phyloP scores from a whole-genome alignment of 2,329 filamentous ascomycete genomes.

The Aspergillus tanneri region DNA sequence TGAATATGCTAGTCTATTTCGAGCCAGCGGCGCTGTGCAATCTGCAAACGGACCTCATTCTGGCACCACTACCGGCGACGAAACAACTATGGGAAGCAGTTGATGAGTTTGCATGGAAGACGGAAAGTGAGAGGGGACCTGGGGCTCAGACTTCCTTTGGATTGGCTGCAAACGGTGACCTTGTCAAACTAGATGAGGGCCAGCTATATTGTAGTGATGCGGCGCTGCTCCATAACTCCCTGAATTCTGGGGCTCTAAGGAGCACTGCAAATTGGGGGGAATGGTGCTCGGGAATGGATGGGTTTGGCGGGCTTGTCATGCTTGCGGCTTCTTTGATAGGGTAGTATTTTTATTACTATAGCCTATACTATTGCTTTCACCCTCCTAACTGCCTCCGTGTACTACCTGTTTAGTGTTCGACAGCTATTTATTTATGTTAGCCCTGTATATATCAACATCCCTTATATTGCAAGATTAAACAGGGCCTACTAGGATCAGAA shows the following conservation, averaged over 20 bases:
- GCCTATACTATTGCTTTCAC: no score
- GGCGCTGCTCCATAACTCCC: no score
- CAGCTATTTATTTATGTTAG: no score
- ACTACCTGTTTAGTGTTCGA: no score
- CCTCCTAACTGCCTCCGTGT: no score
- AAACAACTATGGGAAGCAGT: slow-evolving; percentile 48
- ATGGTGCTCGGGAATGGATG: slow-evolving; percentile 50
- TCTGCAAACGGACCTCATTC: slow-evolving; percentile 34
- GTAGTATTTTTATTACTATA: not conserved
- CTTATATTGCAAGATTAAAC: no score
- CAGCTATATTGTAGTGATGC: slow-evolving; percentile 4
- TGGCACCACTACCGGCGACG: slow-evolving; percentile 46
- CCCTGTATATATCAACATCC: no score
- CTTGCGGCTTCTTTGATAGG: slow-evolving; percentile 41
- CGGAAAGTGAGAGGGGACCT: slow-evolving; percentile 29
- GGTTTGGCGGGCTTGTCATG: slow-evolving; percentile 47
- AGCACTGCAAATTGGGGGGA: slow-evolving; percentile 40
- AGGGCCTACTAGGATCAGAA: no score
- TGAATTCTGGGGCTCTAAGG: no score
- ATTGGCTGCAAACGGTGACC: not conserved
- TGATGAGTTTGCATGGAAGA: slow-evolving; percentile 37
- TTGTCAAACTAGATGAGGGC: not conserved
- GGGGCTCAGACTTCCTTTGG: not conserved
- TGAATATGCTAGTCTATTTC: slow-evolving; percentile 48
- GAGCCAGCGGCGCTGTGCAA: slow-evolving; percentile 42